These are phyloP conservation scores for Iberis pinnata DNA, from an alignment of 345 rosid genomes.

Conservation along the genomic window DNA sequence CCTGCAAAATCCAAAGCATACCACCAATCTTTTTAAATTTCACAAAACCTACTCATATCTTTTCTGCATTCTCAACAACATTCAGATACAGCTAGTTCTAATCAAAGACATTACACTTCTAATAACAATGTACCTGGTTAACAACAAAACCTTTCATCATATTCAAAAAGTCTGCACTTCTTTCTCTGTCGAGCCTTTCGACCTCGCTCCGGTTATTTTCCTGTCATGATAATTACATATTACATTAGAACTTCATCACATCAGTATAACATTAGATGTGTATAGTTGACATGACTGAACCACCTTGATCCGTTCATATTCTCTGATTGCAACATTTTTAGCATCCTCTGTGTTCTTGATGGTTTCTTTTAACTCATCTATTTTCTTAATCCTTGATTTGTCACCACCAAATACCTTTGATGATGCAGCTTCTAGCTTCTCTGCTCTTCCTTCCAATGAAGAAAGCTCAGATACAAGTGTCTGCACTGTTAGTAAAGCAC, in stretches of 20 bases:
- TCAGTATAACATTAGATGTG: too few relatives aligned
- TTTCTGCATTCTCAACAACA: neutral
- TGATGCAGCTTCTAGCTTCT: conserved; percentile 89
- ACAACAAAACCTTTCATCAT: conserved; percentile 91
- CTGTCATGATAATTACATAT: conserved; percentile 49
- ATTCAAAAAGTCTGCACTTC: conserved; percentile 65
- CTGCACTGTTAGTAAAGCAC: conserved; percentile 86
- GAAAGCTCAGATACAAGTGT: conserved; percentile 80
- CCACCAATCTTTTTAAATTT: neutral
- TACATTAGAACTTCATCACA: too few relatives aligned
- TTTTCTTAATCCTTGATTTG: conserved; percentile 78
- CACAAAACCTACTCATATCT: conserved; percentile 7
- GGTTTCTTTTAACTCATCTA: conserved; percentile 82
- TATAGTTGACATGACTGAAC: too few relatives aligned
- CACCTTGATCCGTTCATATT: conserved; percentile 92
- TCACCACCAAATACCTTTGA: conserved; percentile 97
- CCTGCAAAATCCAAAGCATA: conserved; percentile 37
- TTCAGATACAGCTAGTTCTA: too few relatives aligned
- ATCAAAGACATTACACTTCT: too few relatives aligned
- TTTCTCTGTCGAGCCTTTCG: conserved; percentile 79
- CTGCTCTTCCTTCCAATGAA: conserved; percentile 58
- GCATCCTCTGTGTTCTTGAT: conserved; percentile 79
- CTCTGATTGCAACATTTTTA: conserved; percentile 72
- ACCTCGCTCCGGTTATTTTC: conserved; percentile 74
- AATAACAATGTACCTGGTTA: conserved; percentile 75